Base-by-base conservation (phyloP, 1,284 basidiomycete species). In the Sanghuangporus sanghuang region DNA sequence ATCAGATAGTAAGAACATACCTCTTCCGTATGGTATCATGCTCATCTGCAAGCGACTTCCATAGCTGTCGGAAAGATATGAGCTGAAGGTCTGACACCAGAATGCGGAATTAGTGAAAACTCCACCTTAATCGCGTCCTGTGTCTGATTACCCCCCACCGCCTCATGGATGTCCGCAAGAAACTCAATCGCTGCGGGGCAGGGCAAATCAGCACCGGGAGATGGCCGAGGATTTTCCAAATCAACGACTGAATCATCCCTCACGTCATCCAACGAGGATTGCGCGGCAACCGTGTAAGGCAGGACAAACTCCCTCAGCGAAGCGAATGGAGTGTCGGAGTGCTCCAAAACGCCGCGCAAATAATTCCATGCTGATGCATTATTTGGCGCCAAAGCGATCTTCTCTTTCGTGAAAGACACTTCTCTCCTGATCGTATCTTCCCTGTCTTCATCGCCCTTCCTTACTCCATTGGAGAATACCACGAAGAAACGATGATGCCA, bases 401-500 rank as follows among this genome's bases (percentile, higher is more conserved):
- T 87, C 66, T 87, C 79, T 72, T 95, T 90, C 8, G 85, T 71
- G 66, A 73, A 95, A 90, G 78, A 79, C 56, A 94, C 72, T 74
- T 96, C 94, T 57, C 86, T 75, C 68, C 81, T 81, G 38, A 87
- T 70, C 7, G 87, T 75, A 40, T 78, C 80, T 61, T 80, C 81
- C 60, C 82, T 74, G 69, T 86, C 84, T 67, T 83, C 81, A 66
- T 87, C 86, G 2, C 81, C 84, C 63, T 77, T 72, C 69, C 81
- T 76, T 16, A 62, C 78, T 3, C 87, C 90, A 59, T 85, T 82
- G 59, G 85, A 84, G 69, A 93, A 95, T n/a, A 90, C 82, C 59
- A 95, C 84, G 73, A 96, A 98, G 81, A 95, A 98, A 27, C 96
- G 87, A 79, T 98, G 97, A 73, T 96, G 94, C 96, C 96, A 99